Evolutionary conservation across 257 asterid genomes (phyloP), one percentile per base, ranked within the genome.

Genomic region (Euphrasia confusa): DNA sequence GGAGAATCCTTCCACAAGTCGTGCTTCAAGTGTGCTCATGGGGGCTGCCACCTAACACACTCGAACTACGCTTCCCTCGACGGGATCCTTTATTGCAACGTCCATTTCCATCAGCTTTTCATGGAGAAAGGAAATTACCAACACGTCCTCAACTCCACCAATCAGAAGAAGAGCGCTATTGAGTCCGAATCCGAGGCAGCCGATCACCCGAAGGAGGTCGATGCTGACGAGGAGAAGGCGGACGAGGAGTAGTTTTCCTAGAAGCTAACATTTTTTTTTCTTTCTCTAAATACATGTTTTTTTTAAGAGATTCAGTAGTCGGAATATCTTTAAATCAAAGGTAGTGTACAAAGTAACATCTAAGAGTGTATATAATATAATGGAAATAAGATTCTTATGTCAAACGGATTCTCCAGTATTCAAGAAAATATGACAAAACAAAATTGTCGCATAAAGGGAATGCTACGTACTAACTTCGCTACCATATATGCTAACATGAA

Each of bases 101-200:
- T 78, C 63, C 86, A 83, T 65, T 83, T 83, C 59, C 84, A 81
- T 67, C 86, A 80, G 50, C 84, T 83, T 24, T 83, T 83, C 77
- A 74, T 80, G 89, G 89, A 83, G 81, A 83, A 83, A 50, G 89
- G 86, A 53, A 83, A 69, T 40, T 83, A 80, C 66, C 86, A 80
- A 54, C 89, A 83, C 61, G 89, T 82, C 42, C 71, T 80, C 54
- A 61, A 76, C 7, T 68, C 83, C 14, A 76, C 82, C 53, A 52
- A 79, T 65, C 76, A 80, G 60, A 80, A 47, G 48, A 83, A 61
- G 80, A 61, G 70, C 50, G 72, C 71, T 53, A 42, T n/a, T 2
- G 82, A 66, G 3, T 37, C 52, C 2, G 69, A 42, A 7, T 37
- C 35, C 15, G 67, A 49, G 13, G 4, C 33, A 30, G 33, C 33